phyloP scores from a whole-genome alignment of 1,139 yeast genomes.

The Lizanozyma gosingica region DNA sequence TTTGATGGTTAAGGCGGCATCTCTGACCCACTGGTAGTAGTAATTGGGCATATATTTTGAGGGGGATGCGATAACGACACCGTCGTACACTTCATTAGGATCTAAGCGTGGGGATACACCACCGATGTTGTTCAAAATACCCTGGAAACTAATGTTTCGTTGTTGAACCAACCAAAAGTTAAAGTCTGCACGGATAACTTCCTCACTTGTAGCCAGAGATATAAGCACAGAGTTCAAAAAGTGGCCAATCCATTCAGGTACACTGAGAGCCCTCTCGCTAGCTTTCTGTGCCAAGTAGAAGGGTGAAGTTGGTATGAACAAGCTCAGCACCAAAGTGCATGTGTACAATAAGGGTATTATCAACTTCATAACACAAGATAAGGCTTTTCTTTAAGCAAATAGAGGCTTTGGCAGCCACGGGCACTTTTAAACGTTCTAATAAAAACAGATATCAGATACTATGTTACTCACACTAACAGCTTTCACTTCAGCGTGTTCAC shows the following conservation, averaged over 20 bases:
- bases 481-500: too few species aligned
- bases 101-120: constrained; percentile 26
- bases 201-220: background rate
- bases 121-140: constrained; percentile 58
- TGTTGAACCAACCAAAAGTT: constrained; percentile 52
- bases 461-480: too few species aligned
- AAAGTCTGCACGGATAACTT: constrained; percentile 19
- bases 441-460: too few species aligned
- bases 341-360: background rate
- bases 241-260: background rate
- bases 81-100: constrained; percentile 40
- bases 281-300: background rate
- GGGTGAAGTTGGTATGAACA: background rate
- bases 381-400: background rate
- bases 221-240: background rate
- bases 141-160: constrained; percentile 38
- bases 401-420: background rate
- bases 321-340: background rate
- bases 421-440: too few species aligned
- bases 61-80: constrained; percentile 82
- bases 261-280: background rate
- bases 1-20: constrained; percentile 73
- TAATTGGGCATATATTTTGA: constrained; percentile 64
- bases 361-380: background rate
- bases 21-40: constrained; percentile 86